phyloP scores from a whole-genome alignment of 371 early-diverging fungal genomes.

The Lichtheimia hyalospora region DNA sequence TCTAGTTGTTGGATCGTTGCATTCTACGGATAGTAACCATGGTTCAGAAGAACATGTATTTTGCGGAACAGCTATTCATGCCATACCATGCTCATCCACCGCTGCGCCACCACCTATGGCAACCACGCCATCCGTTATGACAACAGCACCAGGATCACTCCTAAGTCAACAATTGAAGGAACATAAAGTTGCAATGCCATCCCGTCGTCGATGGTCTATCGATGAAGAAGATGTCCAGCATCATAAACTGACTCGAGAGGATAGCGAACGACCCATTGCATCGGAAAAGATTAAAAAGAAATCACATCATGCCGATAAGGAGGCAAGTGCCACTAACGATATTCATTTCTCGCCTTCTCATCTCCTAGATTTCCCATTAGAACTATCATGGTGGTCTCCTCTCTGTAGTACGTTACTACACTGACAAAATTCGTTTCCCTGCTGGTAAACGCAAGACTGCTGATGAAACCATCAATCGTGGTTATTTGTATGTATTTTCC shows the following conservation, averaged over 20 bases:
- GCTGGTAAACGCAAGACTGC: conserved; percentile 24
- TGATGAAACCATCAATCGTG: conserved; percentile 27
- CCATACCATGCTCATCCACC: background rate
- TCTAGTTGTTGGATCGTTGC: conserved; percentile 22
- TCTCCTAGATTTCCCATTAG: conserved; percentile 8
- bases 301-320: conserved; percentile 34
- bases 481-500: conserved; percentile 39
- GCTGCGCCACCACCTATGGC: conserved; percentile 18
- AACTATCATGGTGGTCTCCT: conserved; percentile 32
- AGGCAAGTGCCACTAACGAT: conserved; percentile 14
- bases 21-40: conserved; percentile 41
- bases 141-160: conserved; percentile 15
- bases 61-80: conserved; percentile 6
- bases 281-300: conserved; percentile 56
- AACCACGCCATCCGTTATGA: conserved; percentile 44
- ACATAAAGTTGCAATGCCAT: conserved; percentile 6
- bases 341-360: background rate
- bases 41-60: conserved; percentile 19
- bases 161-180: conserved; percentile 6
- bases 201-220: conserved; percentile 31
- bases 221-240: conserved; percentile 27
- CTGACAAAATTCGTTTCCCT: conserved; percentile 45
- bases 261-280: conserved; percentile 52
- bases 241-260: conserved; percentile 48
- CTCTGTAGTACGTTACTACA: conserved; percentile 51